A percentile compares a stretch with the other conserved stretches of the same genome.
phyloP scores from a whole-genome alignment of 441 rosid species.

The Jatropha podagrica region DNA sequence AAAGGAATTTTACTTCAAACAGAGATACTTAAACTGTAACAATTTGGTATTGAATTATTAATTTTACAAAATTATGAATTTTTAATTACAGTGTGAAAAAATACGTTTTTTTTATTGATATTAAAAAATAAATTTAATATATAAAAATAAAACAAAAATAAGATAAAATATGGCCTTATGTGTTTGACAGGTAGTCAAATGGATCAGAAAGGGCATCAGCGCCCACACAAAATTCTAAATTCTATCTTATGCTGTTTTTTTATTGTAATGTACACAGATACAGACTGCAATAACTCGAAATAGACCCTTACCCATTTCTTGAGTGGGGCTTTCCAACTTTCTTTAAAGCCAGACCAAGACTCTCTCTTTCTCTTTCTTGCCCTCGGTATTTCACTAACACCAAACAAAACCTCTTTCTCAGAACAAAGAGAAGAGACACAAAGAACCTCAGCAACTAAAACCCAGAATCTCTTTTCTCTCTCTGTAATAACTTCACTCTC shows the following conservation, averaged over 20 bases:
- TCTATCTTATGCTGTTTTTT: no score
- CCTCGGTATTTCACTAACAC: conserved; percentile 26
- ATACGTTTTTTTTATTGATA: no score
- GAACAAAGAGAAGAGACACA: conserved; percentile 17
- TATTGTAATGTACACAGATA: not conserved
- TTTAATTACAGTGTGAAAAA: no score
- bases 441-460: conserved; percentile 29
- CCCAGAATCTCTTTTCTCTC: conserved; percentile 11
- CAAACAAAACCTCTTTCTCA: not conserved
- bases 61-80: no score
- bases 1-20: no score
- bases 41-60: no score
- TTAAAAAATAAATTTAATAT: no score
- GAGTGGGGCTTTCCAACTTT: conserved; percentile 19
- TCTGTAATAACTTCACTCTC: conserved; percentile 12
- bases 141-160: no score
- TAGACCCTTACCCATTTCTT: conserved; percentile 24
- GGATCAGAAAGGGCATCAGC: conserved; percentile 15
- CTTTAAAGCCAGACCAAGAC: conserved; percentile 19
- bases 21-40: no score
- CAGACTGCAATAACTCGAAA: conserved; percentile 30
- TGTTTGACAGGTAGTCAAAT: conserved; percentile 29
- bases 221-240: no score
- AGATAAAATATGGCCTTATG: conserved; percentile 1
- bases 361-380: conserved; percentile 9